A percentile compares a stretch with the other conserved stretches of the same genome.
phyloP scores from a whole-genome alignment of 371 early-diverging fungal species.

The Rhizopus delemar region DNA sequence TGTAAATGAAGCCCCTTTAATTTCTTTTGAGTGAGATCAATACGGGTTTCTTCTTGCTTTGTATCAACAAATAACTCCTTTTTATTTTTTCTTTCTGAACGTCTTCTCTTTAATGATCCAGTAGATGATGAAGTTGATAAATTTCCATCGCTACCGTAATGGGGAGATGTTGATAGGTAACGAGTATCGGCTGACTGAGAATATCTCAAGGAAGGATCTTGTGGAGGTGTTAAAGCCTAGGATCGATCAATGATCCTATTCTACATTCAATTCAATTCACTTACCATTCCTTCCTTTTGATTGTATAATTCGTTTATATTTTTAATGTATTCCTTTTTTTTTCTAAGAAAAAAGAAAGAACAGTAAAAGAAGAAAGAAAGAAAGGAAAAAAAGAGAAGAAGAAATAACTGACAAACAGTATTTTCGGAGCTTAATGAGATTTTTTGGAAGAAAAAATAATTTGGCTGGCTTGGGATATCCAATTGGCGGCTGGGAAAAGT shows the following conservation, averaged over 20 bases:
- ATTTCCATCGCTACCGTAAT: conserved; percentile 22
- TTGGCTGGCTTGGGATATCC: too few relatives aligned
- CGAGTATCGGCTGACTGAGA: conserved; percentile 25
- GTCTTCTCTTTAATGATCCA: conserved; percentile 24
- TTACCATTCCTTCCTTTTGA: conserved; percentile 6
- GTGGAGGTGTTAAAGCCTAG: conserved; percentile 16
- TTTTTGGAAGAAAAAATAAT: neutral
- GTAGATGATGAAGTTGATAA: conserved; percentile 23
- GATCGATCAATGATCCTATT: neutral
- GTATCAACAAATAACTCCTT: conserved; percentile 7
- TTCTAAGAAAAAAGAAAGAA: neutral
- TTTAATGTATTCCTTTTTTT: conserved; percentile 1
- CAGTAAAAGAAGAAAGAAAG: neutral
- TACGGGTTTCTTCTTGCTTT: conserved; percentile 2
- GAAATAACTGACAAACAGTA: conserved; percentile 12
- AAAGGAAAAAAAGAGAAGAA: conserved; percentile 2
- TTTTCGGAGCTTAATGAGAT: conserved; percentile 8
- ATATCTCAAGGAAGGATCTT: conserved; percentile 10
- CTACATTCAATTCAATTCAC: neutral
- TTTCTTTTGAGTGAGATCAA: conserved; percentile 23
- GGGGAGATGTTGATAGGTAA: conserved; percentile 14
- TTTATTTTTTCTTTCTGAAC: conserved; percentile 11
- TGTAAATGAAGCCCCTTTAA: conserved; percentile 20
- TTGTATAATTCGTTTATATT: conserved; percentile 2
- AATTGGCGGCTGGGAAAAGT: too few relatives aligned